These are phyloP conservation scores for Cryphonectria parasitica DNA, from an alignment of 2,329 filamentous ascomycete species.

Conservation along the genomic window DNA sequence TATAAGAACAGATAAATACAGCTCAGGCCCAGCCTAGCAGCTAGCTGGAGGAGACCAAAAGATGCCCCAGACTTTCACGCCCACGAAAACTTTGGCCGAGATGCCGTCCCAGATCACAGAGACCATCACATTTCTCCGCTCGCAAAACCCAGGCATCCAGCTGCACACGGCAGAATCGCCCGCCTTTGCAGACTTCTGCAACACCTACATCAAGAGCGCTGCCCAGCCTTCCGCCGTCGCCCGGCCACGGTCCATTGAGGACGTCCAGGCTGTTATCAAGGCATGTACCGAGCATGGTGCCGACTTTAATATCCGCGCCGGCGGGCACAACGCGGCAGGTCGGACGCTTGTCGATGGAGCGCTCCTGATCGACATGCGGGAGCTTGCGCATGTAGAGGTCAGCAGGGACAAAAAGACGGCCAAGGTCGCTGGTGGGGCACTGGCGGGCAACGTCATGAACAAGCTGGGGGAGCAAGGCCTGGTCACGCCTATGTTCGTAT, in stretches of 20 bases:
- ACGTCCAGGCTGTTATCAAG: conserved; percentile 13
- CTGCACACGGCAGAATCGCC: not conserved
- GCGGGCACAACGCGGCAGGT: conserved; percentile 15
- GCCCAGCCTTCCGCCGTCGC: conserved; percentile 13
- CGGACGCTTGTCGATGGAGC: conserved; percentile 3
- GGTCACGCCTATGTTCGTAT: conserved; percentile 33
- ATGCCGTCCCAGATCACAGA: not conserved
- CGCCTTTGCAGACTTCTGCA: not conserved
- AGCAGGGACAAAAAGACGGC: conserved; percentile 34
- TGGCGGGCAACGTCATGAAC: conserved; percentile 36
- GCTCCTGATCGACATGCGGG: conserved; percentile 18
- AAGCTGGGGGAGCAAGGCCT: conserved; percentile 37
- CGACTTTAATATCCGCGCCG: conserved; percentile 15
- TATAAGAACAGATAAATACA: not conserved
- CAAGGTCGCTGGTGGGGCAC: conserved; percentile 42
- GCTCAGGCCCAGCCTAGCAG: not conserved
- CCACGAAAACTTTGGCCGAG: not conserved
- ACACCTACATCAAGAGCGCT: not conserved
- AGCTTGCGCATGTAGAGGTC: conserved; percentile 14
- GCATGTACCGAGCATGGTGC: conserved; percentile 4
- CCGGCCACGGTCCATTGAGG: conserved; percentile 9
- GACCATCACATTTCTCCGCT: not conserved
- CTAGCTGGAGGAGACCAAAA: not conserved
- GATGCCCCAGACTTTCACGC: not conserved
- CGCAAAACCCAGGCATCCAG: not conserved